Evolutionary conservation across 257 asterid genomes (phyloP).

Genomic region (Solanum chaucha): DNA sequence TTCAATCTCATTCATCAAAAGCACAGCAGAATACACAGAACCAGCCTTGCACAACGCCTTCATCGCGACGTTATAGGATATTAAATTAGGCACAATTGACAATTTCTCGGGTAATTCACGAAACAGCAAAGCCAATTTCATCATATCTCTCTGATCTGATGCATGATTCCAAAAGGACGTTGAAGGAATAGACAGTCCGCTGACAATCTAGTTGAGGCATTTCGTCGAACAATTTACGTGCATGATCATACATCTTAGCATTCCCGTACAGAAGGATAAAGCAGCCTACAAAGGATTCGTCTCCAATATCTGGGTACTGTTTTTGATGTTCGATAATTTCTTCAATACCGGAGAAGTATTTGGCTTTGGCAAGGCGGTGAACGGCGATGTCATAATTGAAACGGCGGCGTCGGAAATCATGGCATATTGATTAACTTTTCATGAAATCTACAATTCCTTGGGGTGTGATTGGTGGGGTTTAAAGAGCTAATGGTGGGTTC

Average conservation of each 20-base stretch:
- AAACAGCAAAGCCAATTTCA: conserved; percentile 17
- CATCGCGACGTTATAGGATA: conserved; percentile 27
- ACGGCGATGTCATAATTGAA: neutral
- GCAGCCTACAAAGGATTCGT: conserved; percentile 14
- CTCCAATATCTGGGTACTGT: conserved; percentile 11
- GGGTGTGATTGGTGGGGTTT: neutral
- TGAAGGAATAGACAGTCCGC: conserved; percentile 32
- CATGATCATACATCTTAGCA: conserved; percentile 34
- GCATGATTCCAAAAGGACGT: conserved; percentile 37
- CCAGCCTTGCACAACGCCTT: conserved; percentile 31
- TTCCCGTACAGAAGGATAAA: conserved; percentile 28
- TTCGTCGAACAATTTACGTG: conserved; percentile 43
- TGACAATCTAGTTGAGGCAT: conserved; percentile 41
- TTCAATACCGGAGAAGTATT: conserved; percentile 8
- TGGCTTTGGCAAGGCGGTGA: conserved; percentile 13
- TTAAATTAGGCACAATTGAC: conserved; percentile 23
- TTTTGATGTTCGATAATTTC: conserved; percentile 25
- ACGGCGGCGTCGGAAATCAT: conserved; percentile 8
- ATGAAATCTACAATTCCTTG: conserved; percentile 7
- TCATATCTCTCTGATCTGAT: conserved; percentile 15
- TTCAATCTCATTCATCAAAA: conserved; percentile 31
- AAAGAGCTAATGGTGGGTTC: neutral
- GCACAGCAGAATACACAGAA: conserved; percentile 24
- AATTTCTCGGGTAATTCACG: conserved; percentile 22
- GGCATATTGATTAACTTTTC: conserved; percentile 4